Conservation (phyloP, 768 basidiomycete genomes). For the Amanita fuliginea region DNA sequence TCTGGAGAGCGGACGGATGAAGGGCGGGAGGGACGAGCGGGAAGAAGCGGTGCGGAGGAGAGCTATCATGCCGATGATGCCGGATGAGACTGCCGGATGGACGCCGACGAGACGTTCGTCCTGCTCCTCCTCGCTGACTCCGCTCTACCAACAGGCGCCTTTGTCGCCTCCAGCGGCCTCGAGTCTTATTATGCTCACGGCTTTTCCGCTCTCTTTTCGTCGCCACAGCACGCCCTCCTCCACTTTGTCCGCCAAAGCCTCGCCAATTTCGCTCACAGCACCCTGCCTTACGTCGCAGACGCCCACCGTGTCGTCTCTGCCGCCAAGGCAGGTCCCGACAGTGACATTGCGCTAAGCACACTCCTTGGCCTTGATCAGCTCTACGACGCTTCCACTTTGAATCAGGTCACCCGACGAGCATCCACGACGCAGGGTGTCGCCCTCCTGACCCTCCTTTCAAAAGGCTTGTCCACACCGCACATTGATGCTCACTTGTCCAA, state of each 20-base stretch:
- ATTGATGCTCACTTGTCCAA: conserved; percentile 10
- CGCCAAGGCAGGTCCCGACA: not conserved
- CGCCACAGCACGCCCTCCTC: conserved; percentile 24
- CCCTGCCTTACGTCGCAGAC: conserved; percentile 72
- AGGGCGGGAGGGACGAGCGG: not conserved
- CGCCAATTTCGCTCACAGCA: conserved; percentile 64
- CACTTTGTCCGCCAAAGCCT: conserved; percentile 65
- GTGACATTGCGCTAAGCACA: conserved; percentile 19
- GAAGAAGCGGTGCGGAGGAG: too few species aligned
- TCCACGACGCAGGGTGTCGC: conserved; percentile 90
- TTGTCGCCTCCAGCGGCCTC: conserved; percentile 89
- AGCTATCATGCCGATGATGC: not conserved
- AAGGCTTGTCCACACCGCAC: conserved; percentile 59
- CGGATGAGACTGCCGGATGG: conserved; percentile 12
- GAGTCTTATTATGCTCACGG: conserved; percentile 89
- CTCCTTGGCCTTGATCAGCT: conserved; percentile 57
- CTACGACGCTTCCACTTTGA: conserved; percentile 81
- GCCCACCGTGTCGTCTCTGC: conserved; percentile 38
- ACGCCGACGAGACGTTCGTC: conserved; percentile 39
- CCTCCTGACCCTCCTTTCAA: conserved; percentile 78
- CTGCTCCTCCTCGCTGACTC: conserved; percentile 79
- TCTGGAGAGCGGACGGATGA: not conserved
- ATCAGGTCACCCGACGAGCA: conserved; percentile 80
- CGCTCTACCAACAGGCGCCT: conserved; percentile 94
- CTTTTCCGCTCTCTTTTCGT: conserved; percentile 42